Evolutionary conservation across 1,139 yeast genomes (phyloP).

Genomic region (Pichia kudriavzevii): DNA sequence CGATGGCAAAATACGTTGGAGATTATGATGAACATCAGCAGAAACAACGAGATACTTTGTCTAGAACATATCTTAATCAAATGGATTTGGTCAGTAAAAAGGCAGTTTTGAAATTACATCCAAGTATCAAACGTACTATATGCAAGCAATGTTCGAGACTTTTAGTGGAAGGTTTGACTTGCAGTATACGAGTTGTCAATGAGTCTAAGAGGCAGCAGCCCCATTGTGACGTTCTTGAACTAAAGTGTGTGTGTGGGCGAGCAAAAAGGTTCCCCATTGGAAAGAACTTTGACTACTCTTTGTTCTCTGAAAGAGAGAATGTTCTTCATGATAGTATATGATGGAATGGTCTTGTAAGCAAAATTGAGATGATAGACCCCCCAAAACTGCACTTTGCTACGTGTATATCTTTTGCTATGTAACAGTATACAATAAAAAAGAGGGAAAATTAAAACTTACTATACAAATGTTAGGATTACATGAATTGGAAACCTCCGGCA

Average conservation of each 20-base stretch:
- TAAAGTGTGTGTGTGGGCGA: constrained; percentile 33
- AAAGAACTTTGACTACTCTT: constrained; percentile 25
- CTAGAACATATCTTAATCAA: constrained; percentile 43
- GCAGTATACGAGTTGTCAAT: constrained; percentile 30
- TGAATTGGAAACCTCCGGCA: constrained; percentile 1
- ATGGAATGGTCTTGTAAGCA: too few species aligned
- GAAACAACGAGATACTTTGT: constrained; percentile 30
- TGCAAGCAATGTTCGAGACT: constrained; percentile 53
- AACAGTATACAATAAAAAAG: too few species aligned
- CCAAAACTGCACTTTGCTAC: too few species aligned
- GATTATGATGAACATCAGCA: background rate
- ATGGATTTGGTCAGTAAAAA: constrained; percentile 51
- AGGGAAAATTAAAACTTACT: too few species aligned
- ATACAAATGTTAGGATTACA: too few species aligned
- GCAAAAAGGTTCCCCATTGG: constrained; percentile 36
- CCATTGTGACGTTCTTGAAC: constrained; percentile 27
- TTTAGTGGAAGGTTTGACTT: constrained; percentile 40
- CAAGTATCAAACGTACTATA: constrained; percentile 49
- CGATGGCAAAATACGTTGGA: constrained; percentile 6
- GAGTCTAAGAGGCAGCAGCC: constrained; percentile 23
- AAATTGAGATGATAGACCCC: too few species aligned
- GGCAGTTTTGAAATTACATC: constrained; percentile 54
- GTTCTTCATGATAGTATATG: constrained; percentile 8
- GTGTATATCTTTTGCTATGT: too few species aligned
- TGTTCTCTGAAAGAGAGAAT: constrained; percentile 26